Percentiles rank a stretch among this genome's conserved stretches.
These are phyloP conservation scores for Stagonosporopsis vannaccii DNA, from an alignment of 2,329 filamentous ascomycete genomes.

Conservation along the genomic window DNA sequence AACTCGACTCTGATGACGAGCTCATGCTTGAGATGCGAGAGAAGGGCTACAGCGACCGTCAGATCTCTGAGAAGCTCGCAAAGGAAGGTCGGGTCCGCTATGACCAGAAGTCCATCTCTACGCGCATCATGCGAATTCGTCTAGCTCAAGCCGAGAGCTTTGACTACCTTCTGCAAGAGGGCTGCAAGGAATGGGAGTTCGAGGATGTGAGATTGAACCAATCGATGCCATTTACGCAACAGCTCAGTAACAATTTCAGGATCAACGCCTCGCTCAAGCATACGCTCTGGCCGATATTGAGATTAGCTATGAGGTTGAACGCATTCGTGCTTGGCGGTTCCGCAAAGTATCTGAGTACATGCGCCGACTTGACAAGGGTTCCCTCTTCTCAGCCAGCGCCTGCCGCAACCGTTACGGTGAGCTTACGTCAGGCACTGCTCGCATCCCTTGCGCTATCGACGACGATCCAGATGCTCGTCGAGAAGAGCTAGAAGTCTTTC, in stretches of 20 bases:
- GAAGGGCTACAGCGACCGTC: slow-evolving; percentile 53
- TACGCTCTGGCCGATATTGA: slow-evolving; percentile 54
- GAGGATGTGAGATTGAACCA: slow-evolving; percentile 52
- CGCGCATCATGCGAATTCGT: slow-evolving; percentile 57
- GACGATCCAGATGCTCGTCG: slow-evolving; percentile 50
- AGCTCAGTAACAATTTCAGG: slow-evolving; percentile 39
- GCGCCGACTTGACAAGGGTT: slow-evolving; percentile 47
- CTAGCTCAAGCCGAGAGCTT: slow-evolving; percentile 52
- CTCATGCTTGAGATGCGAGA: slow-evolving; percentile 55
- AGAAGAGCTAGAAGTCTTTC: slow-evolving; percentile 35
- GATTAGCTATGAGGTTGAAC: slow-evolving; percentile 50
- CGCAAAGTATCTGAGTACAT: slow-evolving; percentile 53
- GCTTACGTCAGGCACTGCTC: slow-evolving; percentile 53
- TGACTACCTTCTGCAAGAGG: slow-evolving; percentile 56
- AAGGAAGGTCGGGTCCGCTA: slow-evolving; percentile 54
- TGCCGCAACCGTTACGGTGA: slow-evolving; percentile 54
- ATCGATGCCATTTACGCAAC: not conserved
- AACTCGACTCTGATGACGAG: slow-evolving; percentile 58
- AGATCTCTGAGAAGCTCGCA: slow-evolving; percentile 53
- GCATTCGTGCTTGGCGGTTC: slow-evolving; percentile 55
- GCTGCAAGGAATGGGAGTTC: slow-evolving; percentile 58
- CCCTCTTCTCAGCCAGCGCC: slow-evolving; percentile 57
- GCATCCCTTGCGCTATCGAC: slow-evolving; percentile 54
- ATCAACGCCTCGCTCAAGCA: slow-evolving; percentile 53
- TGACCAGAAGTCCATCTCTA: slow-evolving; percentile 57